These are phyloP conservation scores for Capronia coronata DNA, from an alignment of 2,329 filamentous ascomycete genomes.

Conservation along the genomic window DNA sequence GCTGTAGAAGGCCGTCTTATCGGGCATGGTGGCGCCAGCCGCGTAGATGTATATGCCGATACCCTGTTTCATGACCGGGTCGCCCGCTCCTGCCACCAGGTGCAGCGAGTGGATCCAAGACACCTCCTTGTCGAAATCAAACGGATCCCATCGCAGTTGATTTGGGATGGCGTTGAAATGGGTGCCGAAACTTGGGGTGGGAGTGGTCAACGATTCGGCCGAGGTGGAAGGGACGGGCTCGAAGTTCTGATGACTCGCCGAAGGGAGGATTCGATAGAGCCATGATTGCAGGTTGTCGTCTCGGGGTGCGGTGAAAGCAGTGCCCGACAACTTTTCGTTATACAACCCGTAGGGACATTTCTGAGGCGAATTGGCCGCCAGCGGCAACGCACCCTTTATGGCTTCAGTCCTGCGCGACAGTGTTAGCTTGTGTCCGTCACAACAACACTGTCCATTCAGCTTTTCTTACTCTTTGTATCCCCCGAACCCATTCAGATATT, in stretches of 20 bases:
- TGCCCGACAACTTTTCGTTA: slow-evolving; percentile 70
- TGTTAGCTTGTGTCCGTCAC: neutral
- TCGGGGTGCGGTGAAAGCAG: slow-evolving; percentile 63
- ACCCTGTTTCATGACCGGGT: slow-evolving; percentile 70
- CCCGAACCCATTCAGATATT: slow-evolving; percentile 72
- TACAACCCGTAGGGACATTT: slow-evolving; percentile 73
- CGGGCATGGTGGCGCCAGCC: slow-evolving; percentile 68
- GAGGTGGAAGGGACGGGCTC: slow-evolving; percentile 40
- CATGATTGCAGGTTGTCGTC: slow-evolving; percentile 65
- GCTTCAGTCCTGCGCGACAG: slow-evolving; percentile 61
- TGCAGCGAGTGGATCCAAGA: slow-evolving; percentile 65
- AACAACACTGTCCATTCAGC: neutral
- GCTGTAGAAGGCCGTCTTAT: slow-evolving; percentile 72
- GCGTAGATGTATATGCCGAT: slow-evolving; percentile 76
- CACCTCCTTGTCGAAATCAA: slow-evolving; percentile 61
- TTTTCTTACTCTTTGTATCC: slow-evolving; percentile 69
- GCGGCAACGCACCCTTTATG: slow-evolving; percentile 63
- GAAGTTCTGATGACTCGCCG: slow-evolving; percentile 53
- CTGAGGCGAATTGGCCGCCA: slow-evolving; percentile 75
- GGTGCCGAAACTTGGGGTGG: slow-evolving; percentile 48
- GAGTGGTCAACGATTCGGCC: slow-evolving; percentile 41
- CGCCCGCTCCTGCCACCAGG: slow-evolving; percentile 70
- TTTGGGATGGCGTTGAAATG: slow-evolving; percentile 71
- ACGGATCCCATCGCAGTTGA: slow-evolving; percentile 73
- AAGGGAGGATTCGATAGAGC: slow-evolving; percentile 64